Base-by-base conservation (phyloP, 352 stramenopile species). In the Pythium folliculosum region DNA sequence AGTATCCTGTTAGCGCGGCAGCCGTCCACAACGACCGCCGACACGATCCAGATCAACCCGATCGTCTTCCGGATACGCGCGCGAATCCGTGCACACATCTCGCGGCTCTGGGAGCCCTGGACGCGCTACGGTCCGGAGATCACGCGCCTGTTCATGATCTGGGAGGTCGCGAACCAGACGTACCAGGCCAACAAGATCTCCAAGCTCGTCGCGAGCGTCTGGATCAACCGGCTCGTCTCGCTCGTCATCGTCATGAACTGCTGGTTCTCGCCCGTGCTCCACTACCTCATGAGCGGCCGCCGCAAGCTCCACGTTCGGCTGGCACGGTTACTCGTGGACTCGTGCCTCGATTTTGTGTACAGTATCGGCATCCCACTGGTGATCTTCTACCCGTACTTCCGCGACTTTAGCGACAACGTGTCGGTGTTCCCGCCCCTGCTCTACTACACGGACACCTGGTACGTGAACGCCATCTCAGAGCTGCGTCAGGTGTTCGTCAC, bases 151-250 rank as follows among this genome's bases (percentile, higher is more conserved):
- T 45, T 43, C 0, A 59, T 59, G n/a, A 32, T 67, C 2, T 44
- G 73, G 23, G 56, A 78, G 30, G 44, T 78, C 27, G 57, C 57
- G 14, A 21, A 69, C 21, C 69, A 78, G 40, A 65, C 62, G 17
- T 78, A 65, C 60, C 72, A 78, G 48, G 55, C 50, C 7, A 43
- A 47, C 68, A 73, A 70, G n/a, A 45, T 76, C 8, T 73, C 60
- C n/a, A 38, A 52, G 6, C 27, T 73, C 27, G 53, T 78, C 17
- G 52, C 57, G 7, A 67, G 47, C 3, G n/a, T 44, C 1, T 64
- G 47, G 50, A 65, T 78, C 50, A 78, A 78, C 40, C 65, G 62
- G 1, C 37, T 67, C 23, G 57, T 70, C 48, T n/a, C 44, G 1
- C 9, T 32, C 1, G 57, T 69, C 6, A 35, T 76, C 23, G 43